Base-by-base conservation (phyloP, 2,329 filamentous ascomycete genomes). In the Byssothecium circinans region DNA sequence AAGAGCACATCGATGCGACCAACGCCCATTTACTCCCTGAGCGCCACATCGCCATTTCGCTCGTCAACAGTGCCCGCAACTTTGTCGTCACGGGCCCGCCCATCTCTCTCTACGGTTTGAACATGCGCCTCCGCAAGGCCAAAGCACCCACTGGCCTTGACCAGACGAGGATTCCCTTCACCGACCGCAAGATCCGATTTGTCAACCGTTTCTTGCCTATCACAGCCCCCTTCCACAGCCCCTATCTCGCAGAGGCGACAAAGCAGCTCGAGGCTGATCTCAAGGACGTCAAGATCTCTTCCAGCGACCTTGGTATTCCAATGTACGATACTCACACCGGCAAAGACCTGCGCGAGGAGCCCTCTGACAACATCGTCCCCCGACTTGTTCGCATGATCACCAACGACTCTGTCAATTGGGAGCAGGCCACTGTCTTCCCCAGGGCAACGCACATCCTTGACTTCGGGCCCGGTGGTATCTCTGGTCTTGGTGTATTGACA, bases 91-190 rank as follows among this genome's bases (percentile, higher is more conserved):
- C 94, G 34, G 94, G 94, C 43, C 94, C 94, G 45, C 94, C 95
- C 2, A 91, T 95, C 57, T 97, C 95, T 1, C 80, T 99, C 10
- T 96, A 96, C 67, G 95, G 94, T 81, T 81, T 99, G 33, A 99
- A 99, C 71, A 78, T 95, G 39, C 91, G 95, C 68, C 79, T 99
- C 45, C 88, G 95, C 64, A 99, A 97, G 75, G 89, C 96, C 70
- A 99, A 96, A 79, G 92, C 94, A 1, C 87, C 94, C 4, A 97
- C 94, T n/a, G 94, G 95, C 35, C 80, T 99, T 32, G 94, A 99
- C 67, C 95, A 99, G 75, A 96, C 88, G 58, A 84, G 91, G 50
- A 87, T 97, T 44, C 95, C 95, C 6, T 91, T 90, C 77, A 97
- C 92, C 0, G 87, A 99, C 75, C 88, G 94, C 61, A 99, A 99